Evolutionary conservation across 768 basidiomycete genomes (phyloP).

Genomic region (Rhizopogon salebrosus): DNA sequence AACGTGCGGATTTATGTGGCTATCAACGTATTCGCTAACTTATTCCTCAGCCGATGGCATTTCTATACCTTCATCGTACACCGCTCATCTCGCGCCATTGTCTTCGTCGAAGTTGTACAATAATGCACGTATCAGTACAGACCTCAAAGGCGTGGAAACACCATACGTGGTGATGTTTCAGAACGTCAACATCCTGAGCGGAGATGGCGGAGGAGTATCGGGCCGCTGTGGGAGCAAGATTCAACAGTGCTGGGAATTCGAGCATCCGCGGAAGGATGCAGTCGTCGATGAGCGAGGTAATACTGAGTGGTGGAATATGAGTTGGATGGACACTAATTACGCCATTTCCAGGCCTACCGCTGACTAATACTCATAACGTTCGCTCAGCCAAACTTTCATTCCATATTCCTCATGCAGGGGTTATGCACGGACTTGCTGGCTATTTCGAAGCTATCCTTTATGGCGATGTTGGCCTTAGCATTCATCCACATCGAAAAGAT

Average conservation of each 20-base stretch:
- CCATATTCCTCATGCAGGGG: slow-evolving; percentile 91
- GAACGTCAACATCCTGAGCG: slow-evolving; percentile 85
- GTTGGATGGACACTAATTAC: slow-evolving; percentile 9
- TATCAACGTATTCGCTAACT: slow-evolving; percentile 10
- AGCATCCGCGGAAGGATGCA: slow-evolving; percentile 82
- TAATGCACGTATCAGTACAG: slow-evolving; percentile 66
- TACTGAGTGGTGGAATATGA: background rate
- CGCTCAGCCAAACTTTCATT: slow-evolving; percentile 83
- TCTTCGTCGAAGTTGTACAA: slow-evolving; percentile 91
- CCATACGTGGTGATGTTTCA: slow-evolving; percentile 99
- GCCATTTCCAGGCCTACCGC: slow-evolving; percentile 62
- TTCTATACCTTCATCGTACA: slow-evolving; percentile 95
- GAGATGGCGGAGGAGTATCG: slow-evolving; percentile 54
- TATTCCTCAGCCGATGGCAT: slow-evolving; percentile 71
- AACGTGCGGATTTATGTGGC: slow-evolving; percentile 45
- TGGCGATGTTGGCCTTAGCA: slow-evolving; percentile 84
- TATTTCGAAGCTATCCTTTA: slow-evolving; percentile 97
- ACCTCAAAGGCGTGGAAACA: slow-evolving; percentile 77
- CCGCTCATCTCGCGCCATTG: slow-evolving; percentile 89
- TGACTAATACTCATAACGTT: slow-evolving; percentile 95
- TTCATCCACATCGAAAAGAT: slow-evolving; percentile 86
- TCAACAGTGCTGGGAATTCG: slow-evolving; percentile 97
- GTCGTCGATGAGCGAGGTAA: slow-evolving; percentile 69
- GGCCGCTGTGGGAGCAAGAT: slow-evolving; percentile 76
- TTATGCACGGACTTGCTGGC: slow-evolving; percentile 90